phyloP scores from a whole-genome alignment of 2,329 filamentous ascomycete species.

The Aureobasidium uvarum region DNA sequence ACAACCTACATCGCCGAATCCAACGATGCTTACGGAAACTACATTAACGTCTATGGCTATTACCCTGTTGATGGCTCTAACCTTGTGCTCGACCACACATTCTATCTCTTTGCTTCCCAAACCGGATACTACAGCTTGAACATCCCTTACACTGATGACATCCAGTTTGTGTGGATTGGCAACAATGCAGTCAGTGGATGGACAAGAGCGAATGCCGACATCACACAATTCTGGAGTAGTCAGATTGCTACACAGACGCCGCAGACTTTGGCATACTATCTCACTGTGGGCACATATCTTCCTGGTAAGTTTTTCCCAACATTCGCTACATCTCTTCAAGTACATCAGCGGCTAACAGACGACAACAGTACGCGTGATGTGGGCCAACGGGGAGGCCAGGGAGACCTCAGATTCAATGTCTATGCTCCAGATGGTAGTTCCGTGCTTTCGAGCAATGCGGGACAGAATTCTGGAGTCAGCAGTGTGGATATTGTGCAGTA shows the following conservation, averaged over 20 bases:
- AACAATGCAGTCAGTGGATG: slow-evolving; percentile 28
- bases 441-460: slow-evolving; percentile 16
- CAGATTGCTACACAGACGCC: slow-evolving; percentile 25
- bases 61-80: slow-evolving; percentile 1
- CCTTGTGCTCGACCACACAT: slow-evolving; percentile 28
- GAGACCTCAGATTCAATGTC: slow-evolving; percentile 28
- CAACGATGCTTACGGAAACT: slow-evolving; percentile 12
- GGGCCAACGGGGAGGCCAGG: slow-evolving; percentile 28
- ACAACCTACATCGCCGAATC: slow-evolving; percentile 27
- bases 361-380: slow-evolving; percentile 17
- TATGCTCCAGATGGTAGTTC: slow-evolving; percentile 24
- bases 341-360: background rate
- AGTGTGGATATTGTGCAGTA: slow-evolving; percentile 26
- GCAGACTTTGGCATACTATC: slow-evolving; percentile 25
- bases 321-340: no score
- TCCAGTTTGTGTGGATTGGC: slow-evolving; percentile 28
- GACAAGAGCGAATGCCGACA: slow-evolving; percentile 28
- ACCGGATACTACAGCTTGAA: slow-evolving; percentile 29
- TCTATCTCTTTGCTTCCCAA: slow-evolving; percentile 28
- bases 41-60: slow-evolving; percentile 5
- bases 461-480: slow-evolving; percentile 15
- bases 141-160: slow-evolving; percentile 29
- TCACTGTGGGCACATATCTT: slow-evolving; percentile 25
- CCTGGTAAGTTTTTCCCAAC: slow-evolving; percentile 17
- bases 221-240: slow-evolving; percentile 27